These are phyloP conservation scores for Biscogniauxia marginata DNA, from an alignment of 2,329 filamentous ascomycete species.

Conservation along the genomic window DNA sequence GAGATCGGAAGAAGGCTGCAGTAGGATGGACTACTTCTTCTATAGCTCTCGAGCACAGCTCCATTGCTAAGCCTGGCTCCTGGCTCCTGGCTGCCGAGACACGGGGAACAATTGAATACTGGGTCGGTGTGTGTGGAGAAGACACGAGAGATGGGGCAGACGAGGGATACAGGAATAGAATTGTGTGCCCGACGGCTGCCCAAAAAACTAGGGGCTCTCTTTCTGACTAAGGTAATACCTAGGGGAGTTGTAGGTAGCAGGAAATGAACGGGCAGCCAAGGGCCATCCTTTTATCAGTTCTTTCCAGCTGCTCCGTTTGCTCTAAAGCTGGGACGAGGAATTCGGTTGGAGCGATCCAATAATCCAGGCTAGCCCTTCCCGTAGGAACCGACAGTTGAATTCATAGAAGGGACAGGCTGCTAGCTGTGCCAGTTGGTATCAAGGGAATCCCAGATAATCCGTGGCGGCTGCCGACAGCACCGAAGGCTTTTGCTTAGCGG, in stretches of 20 bases:
- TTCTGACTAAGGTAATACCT: not conserved
- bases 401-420: not conserved
- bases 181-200: not conserved
- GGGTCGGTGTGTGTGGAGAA: not conserved
- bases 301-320: not conserved
- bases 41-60: slow-evolving; percentile 51
- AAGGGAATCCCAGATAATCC: not conserved
- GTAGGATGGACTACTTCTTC: slow-evolving; percentile 59
- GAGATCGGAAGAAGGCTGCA: slow-evolving; percentile 43
- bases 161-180: not conserved
- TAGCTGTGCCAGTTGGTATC: not conserved
- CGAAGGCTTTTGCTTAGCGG: not conserved
- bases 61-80: slow-evolving; percentile 40
- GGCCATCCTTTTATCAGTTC: not conserved
- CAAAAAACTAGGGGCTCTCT: not conserved
- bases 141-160: not conserved
- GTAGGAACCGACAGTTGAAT: not conserved
- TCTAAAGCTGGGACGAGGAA: not conserved
- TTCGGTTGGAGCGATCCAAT: not conserved
- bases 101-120: not conserved
- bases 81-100: not conserved
- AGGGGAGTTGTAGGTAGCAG: not conserved
- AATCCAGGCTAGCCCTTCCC: not conserved
- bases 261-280: not conserved
- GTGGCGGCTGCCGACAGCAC: not conserved